Percentiles rank a stretch among this genome's conserved stretches.
These are phyloP conservation scores for Penicillium palitans DNA, from an alignment of 2,329 filamentous ascomycete genomes.

Conservation along the genomic window DNA sequence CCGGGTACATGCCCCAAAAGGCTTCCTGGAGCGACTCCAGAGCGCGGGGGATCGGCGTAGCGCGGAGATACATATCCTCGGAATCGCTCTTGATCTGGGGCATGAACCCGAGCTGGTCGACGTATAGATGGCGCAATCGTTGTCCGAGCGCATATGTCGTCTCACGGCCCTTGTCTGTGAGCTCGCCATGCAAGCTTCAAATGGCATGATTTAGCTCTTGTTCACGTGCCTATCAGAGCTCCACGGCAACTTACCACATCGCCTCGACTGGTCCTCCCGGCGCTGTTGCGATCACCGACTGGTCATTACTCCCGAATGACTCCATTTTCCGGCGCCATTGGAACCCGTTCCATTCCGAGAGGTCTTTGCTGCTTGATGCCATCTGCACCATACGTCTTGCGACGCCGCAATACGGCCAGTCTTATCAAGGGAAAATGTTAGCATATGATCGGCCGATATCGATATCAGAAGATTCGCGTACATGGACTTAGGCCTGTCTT, in stretches of 20 bases:
- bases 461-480: slow-evolving; percentile 29
- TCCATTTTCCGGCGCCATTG: slow-evolving; percentile 74
- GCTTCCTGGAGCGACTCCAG: slow-evolving; percentile 75
- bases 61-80: slow-evolving; percentile 69
- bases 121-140: slow-evolving; percentile 69
- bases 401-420: slow-evolving; percentile 89
- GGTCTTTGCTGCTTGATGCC: slow-evolving; percentile 56
- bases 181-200: slow-evolving; percentile 57
- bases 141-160: slow-evolving; percentile 69
- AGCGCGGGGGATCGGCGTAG: slow-evolving; percentile 73
- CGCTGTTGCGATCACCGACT: slow-evolving; percentile 68
- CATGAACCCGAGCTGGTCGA: slow-evolving; percentile 72
- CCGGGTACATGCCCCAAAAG: slow-evolving; percentile 73
- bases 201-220: slow-evolving; percentile 14
- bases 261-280: slow-evolving; percentile 70
- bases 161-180: slow-evolving; percentile 72
- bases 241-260: slow-evolving; percentile 65
- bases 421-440: slow-evolving; percentile 34
- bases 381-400: slow-evolving; percentile 69
- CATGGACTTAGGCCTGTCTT: slow-evolving; percentile 53
- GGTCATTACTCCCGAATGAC: slow-evolving; percentile 70
- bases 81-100: slow-evolving; percentile 57
- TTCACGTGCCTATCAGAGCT: not conserved
- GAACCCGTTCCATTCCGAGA: slow-evolving; percentile 58
- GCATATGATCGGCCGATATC: slow-evolving; percentile 8